A percentile compares a stretch with the other conserved stretches of the same genome.
Conservation (phyloP, 495 filamentous ascomycete species). For the Talaromyces borbonicus region DNA sequence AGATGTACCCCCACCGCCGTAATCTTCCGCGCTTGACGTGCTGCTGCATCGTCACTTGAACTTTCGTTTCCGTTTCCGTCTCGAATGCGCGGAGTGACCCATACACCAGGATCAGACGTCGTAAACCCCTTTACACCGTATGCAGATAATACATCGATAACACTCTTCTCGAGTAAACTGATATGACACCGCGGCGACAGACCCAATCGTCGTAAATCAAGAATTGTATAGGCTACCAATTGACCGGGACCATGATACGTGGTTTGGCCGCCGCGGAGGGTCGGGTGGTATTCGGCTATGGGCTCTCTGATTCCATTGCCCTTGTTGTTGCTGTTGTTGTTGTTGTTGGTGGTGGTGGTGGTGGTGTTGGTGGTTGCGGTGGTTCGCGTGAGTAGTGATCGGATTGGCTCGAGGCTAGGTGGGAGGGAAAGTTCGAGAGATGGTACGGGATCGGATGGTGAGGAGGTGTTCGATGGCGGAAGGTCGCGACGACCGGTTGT, state of each 20-base stretch:
- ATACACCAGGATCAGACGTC: conserved; percentile 79
- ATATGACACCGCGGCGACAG: conserved; percentile 58
- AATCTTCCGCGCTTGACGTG: conserved; percentile 66
- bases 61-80: neutral
- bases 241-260: conserved; percentile 97
- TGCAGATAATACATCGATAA: conserved; percentile 50
- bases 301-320: conserved; percentile 18
- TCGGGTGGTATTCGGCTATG: conserved; percentile 53
- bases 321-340: no score
- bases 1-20: conserved; percentile 85
- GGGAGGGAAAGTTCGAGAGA: conserved; percentile 26
- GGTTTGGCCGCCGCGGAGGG: conserved; percentile 77
- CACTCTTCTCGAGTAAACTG: conserved; percentile 60
- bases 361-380: conserved; percentile 28
- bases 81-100: conserved; percentile 41
- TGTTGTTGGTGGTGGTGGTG: no score
- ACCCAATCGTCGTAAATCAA: conserved; percentile 55
- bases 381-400: conserved; percentile 17
- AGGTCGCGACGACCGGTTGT: conserved; percentile 82
- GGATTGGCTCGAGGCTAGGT: conserved; percentile 27
- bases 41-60: neutral
- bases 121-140: conserved; percentile 48
- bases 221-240: conserved; percentile 77
- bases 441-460: conserved; percentile 6
- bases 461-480: conserved; percentile 38